Base-by-base conservation (phyloP, 139 green algal species). In the Coelastrella sp. region DNA sequence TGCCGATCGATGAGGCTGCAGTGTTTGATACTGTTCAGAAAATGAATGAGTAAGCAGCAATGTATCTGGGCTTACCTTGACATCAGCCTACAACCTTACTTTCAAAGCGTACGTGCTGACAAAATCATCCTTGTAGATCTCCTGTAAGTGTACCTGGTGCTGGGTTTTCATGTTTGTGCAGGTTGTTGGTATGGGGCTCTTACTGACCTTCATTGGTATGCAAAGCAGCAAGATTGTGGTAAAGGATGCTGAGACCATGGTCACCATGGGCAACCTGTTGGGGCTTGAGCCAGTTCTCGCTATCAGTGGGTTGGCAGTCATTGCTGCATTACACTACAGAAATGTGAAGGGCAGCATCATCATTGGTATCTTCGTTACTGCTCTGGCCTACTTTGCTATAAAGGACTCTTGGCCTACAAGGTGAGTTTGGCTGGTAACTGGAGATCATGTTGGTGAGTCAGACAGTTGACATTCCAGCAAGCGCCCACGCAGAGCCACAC, bases 161-260 rank as follows among this genome's bases (percentile, higher is more conserved):
- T n/a, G n/a, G n/a, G n/a, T n/a, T n/a, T 68, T 25, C 21, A 23
- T 30, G 19, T 11, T 57, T 23, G 30, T 37, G 60, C 68, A 86
- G 81, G 78, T 91, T 53, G 86, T 91, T 37, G 89, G 89, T 41
- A 92, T 92, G 84, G 89, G 89, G 19, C 79, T 92, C 79, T 81
- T 92, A 79, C 86, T 92, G 4, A 88, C 53, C 7, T 90, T 92
- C 75, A 90, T 92, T 25, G 89, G 89, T 9, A 69, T 90, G 41
- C 89, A 92, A 73, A 80, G 71, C 38, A 83, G 79, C 19, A 72
- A 79, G 35, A 84, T 91, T 19, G 85, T 91, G 4, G 88, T 91
- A 27, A 19, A 50, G 13, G 82, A 89, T 67, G 35, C 57, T 37
- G 76, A 91, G 32, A 91, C 88, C 0, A 74, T 91, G 71, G 87